A percentile compares a stretch with the other conserved stretches of the same genome.
Evolutionary conservation across 495 filamentous ascomycete species (phyloP).

Genomic region (Glonium stellatum): DNA sequence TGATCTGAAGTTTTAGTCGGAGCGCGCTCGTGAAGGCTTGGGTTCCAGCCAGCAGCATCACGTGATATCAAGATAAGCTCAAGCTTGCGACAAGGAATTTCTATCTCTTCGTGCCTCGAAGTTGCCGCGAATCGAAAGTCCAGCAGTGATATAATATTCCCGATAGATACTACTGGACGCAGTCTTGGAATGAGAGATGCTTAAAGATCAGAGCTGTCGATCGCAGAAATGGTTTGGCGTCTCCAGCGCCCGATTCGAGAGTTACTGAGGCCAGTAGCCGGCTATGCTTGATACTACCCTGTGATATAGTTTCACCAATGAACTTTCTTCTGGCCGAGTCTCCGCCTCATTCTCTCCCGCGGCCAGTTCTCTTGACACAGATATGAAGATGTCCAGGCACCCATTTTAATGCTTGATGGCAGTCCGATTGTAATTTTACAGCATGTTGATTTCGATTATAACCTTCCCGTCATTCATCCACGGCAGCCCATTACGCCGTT

Average conservation of each 20-base stretch:
- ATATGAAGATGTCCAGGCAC: neutral
- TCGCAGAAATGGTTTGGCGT: neutral
- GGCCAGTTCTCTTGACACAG: neutral
- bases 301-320: neutral
- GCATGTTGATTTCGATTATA: conserved; percentile 1
- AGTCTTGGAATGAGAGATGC: neutral
- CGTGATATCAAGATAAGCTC: neutral
- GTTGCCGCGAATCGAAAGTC: no score
- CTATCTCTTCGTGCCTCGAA: no score
- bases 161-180: neutral
- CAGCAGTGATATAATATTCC: neutral
- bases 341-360: neutral
- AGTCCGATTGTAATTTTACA: neutral
- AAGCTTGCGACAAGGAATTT: neutral
- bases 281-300: neutral
- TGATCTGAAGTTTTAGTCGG: neutral
- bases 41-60: neutral
- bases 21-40: neutral
- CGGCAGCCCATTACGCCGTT: neutral
- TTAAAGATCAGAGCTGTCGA: neutral
- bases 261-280: no score
- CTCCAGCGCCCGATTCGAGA: neutral
- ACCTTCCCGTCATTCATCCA: neutral
- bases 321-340: neutral
- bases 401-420: neutral